Conservation (phyloP, 2,329 filamentous ascomycete species). For the Lecanicillium sp. region DNA sequence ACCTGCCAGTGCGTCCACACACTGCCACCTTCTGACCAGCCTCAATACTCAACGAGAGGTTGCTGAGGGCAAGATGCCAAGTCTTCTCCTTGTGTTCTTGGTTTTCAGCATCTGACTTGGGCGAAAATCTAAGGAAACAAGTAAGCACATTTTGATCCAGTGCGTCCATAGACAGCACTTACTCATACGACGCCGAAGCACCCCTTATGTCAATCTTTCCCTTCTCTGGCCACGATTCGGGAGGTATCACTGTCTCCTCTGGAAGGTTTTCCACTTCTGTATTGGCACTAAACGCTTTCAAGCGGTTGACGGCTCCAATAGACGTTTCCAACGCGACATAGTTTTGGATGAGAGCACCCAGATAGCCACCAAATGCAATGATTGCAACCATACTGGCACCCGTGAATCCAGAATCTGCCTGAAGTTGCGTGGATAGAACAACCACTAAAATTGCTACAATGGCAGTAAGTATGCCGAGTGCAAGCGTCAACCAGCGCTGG, state of each 20-base stretch:
- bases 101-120: not conserved
- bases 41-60: not conserved
- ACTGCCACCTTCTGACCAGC: constrained; percentile 13
- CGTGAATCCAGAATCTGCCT: constrained; percentile 23
- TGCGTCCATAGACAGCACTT: constrained; percentile 46
- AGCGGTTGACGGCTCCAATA: constrained; percentile 13
- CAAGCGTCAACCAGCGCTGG: constrained; percentile 48
- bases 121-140: constrained; percentile 9
- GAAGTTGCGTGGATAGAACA: constrained; percentile 32
- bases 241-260: constrained; percentile 8
- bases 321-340: constrained; percentile 21
- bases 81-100: not conserved
- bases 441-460: constrained; percentile 38
- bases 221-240: constrained; percentile 12
- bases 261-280: constrained; percentile 9
- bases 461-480: constrained; percentile 39
- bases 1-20: constrained; percentile 18
- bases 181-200: constrained; percentile 39
- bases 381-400: constrained; percentile 28
- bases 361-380: constrained; percentile 24
- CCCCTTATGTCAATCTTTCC: constrained; percentile 12
- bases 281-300: constrained; percentile 12
- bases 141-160: too few species aligned
- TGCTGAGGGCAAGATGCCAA: not conserved
- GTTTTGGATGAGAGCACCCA: constrained; percentile 11